Conservation (phyloP, 192 early-diverging fungal species). For the Jimgerdemannia lactiflua region DNA sequence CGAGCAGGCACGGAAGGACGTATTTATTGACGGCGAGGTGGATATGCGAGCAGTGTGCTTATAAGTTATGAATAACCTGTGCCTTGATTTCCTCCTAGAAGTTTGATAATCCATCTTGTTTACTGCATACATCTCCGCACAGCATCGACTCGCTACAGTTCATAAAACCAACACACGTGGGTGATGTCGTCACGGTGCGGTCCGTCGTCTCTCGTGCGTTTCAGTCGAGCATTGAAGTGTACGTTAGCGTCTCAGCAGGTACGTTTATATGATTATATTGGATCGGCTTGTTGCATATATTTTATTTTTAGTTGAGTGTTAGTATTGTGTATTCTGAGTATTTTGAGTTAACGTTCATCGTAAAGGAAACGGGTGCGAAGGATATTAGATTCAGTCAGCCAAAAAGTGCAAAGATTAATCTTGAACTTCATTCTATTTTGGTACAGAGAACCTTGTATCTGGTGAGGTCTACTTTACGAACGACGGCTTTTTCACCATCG, state of each 20-base stretch:
- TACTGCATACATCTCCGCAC: background rate
- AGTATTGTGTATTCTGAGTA: background rate
- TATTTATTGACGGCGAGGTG: constrained; percentile 60
- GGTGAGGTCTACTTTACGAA: constrained; percentile 56
- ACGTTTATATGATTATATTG: too few relatives aligned
- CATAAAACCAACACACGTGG: constrained; percentile 47
- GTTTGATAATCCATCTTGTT: too few relatives aligned
- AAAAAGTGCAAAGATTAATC: too few relatives aligned
- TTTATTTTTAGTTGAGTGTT: constrained; percentile 9
- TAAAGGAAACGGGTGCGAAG: too few relatives aligned
- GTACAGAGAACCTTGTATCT: constrained; percentile 44
- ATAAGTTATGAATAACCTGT: too few relatives aligned
- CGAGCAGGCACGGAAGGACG: constrained; percentile 47
- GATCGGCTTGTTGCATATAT: too few relatives aligned
- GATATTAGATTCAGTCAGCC: too few relatives aligned
- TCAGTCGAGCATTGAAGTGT: constrained; percentile 53
- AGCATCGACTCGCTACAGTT: constrained; percentile 60
- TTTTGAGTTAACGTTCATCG: too few relatives aligned
- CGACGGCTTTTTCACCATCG: constrained; percentile 58
- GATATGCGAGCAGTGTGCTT: background rate
- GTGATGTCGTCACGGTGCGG: constrained; percentile 51
- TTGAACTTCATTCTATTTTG: background rate
- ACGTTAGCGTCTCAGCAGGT: constrained; percentile 48
- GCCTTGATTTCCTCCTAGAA: too few relatives aligned
- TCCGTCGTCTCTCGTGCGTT: constrained; percentile 52